phyloP scores from a whole-genome alignment of 2,329 filamentous ascomycete genomes.

The Didymella arachidicola region DNA sequence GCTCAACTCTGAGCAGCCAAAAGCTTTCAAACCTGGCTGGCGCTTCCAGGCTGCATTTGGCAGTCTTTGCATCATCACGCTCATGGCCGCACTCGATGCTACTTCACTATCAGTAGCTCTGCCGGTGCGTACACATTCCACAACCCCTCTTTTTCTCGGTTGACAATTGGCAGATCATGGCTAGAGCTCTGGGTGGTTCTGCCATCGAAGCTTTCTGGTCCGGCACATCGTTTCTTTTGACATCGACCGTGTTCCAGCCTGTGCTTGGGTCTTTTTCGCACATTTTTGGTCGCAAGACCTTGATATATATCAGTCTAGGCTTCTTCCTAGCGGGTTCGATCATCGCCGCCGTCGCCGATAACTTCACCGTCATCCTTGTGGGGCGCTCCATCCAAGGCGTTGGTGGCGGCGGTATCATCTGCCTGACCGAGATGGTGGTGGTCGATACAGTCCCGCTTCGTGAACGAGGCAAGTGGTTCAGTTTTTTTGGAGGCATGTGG shows the following conservation, averaged over 20 bases:
- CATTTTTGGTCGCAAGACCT: conserved; percentile 52
- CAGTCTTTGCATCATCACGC: conserved; percentile 62
- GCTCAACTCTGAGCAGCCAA: not conserved
- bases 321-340: conserved; percentile 51
- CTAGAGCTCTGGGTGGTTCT: conserved; percentile 38
- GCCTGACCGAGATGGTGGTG: conserved; percentile 55
- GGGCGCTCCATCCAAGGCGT: conserved; percentile 52
- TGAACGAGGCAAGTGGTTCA: conserved; percentile 50
- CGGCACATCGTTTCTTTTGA: conserved; percentile 52
- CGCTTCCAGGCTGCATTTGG: conserved; percentile 10
- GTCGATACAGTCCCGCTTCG: conserved; percentile 57
- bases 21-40: conserved; percentile 6
- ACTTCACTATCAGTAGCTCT: conserved; percentile 71
- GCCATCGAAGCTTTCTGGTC: conserved; percentile 55
- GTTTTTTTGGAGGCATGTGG: conserved; percentile 59
- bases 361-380: conserved; percentile 50
- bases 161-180: conserved; percentile 46
- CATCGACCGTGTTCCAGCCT: conserved; percentile 53
- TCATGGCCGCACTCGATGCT: conserved; percentile 71
- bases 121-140: conserved; percentile 33
- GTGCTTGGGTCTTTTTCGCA: conserved; percentile 51
- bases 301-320: conserved; percentile 47
- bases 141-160: not conserved
- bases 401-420: conserved; percentile 54
- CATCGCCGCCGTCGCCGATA: conserved; percentile 48